Base-by-base conservation (phyloP, 495 filamentous ascomycete genomes). In the Cladorrhinum samala region DNA sequence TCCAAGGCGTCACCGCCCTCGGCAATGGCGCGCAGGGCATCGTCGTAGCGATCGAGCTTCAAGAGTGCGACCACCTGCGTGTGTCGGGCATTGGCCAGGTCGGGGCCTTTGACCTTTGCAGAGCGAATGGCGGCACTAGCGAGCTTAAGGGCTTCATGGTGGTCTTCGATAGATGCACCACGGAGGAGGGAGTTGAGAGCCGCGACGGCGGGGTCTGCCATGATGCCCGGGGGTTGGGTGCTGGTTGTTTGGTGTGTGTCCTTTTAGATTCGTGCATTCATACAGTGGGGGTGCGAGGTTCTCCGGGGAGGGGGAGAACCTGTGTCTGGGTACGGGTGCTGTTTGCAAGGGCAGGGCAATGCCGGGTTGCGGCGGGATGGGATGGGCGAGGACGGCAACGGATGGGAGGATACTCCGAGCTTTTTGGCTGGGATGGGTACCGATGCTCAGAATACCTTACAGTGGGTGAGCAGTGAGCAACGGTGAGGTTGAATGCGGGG, bases 41-140 rank as follows among this genome's bases (percentile, higher is more conserved):
- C 93, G 17, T 93, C 86, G 67, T 86, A 96, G 53, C 91, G 89
- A 66, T 99, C 94, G 46, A 97, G 83, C 65, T 94, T 95, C 47
- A 97, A 70, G 33, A 99, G 78, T 9, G 93, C 91, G 36, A 97
- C 86, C 9, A 84, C 77, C 56, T 88, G 89, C 33, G 85, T 84
- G 66, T 87, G 86, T 41, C 88, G 87, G 6, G 87, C 85, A 19
- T 53, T 61, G 24, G 43, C 40, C 45, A 66, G 54, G 20, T 84
- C 76, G 23, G 77, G 44, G 55, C 91, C 83, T 40, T 52, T 49
- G 33, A 77, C 77, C 68, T 93, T 87, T 63, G 85, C 83, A 43
- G 88, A 85, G 57, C 86, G 85, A 62, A 95, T 83, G 19, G 75
- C 68, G 42, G 78, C 60, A 45, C 69, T 71, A 51, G 71, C 74